These are phyloP conservation scores for Elsinoe ampelina DNA, from an alignment of 2,329 filamentous ascomycete species.

Conservation along the genomic window DNA sequence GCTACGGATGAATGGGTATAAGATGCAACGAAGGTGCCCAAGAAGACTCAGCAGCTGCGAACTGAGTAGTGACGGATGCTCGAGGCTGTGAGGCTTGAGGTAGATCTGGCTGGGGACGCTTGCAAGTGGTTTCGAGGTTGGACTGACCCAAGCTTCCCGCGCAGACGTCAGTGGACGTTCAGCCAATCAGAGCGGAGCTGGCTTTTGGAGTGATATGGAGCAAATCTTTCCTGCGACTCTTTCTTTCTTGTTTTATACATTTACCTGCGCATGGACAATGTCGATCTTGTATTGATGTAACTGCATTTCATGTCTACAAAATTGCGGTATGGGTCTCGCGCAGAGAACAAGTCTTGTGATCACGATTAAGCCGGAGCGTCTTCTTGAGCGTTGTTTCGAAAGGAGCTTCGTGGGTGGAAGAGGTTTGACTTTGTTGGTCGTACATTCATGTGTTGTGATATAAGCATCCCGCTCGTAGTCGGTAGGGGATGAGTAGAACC, in stretches of 20 bases:
- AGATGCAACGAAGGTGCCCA: not conserved
- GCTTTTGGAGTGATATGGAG: not conserved
- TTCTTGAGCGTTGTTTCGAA: constrained; percentile 70
- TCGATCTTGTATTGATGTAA: constrained; percentile 9
- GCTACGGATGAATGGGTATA: not conserved
- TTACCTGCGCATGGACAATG: constrained; percentile 1
- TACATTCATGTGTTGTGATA: constrained; percentile 44
- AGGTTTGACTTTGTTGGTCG: constrained; percentile 90
- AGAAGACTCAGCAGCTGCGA: constrained; percentile 15
- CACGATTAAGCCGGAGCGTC: constrained; percentile 98
- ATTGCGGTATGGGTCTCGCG: constrained; percentile 25
- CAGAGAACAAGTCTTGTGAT: constrained; percentile 58
- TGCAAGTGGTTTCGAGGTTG: constrained; percentile 8
- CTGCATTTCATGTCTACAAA: not conserved
- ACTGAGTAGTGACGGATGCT: constrained; percentile 18
- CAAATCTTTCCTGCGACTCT: not conserved
- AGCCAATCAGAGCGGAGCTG: not conserved
- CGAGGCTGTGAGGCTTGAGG: constrained; percentile 17
- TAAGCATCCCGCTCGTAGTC: not conserved
- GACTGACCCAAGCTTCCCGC: constrained; percentile 9
- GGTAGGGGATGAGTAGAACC: not conserved
- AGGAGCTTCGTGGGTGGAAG: constrained; percentile 76
- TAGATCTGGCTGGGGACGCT: not conserved
- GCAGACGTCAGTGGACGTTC: constrained; percentile 4
- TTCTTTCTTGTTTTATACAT: not conserved